These are phyloP conservation scores for Halteria grandinella DNA, from an alignment of 73 alveolate species.

Conservation along the genomic window DNA sequence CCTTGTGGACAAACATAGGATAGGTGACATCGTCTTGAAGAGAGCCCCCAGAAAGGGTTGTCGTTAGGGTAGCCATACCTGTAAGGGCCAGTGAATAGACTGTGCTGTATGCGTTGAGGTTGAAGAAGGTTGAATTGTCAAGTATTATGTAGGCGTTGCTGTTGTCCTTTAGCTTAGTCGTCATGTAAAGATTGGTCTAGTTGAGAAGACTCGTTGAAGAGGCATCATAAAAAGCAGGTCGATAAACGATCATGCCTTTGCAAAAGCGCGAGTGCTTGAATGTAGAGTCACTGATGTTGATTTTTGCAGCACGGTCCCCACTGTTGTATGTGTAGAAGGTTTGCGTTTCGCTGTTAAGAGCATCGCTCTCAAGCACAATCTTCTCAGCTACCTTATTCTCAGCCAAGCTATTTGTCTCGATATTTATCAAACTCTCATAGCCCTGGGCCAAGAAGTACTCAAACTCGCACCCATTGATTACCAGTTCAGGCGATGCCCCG, in stretches of 20 bases:
- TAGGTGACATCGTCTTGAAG: background rate
- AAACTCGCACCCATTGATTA: too few relatives aligned
- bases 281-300: background rate
- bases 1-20: slow-evolving; percentile 25
- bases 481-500: too few relatives aligned
- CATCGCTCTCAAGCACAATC: too few relatives aligned
- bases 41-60: background rate
- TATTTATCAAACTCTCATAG: too few relatives aligned
- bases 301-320: background rate
- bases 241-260: slow-evolving; percentile 29
- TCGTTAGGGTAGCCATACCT: slow-evolving; percentile 1
- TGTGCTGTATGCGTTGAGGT: slow-evolving; percentile 14
- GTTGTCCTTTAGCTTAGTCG: background rate
- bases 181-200: background rate
- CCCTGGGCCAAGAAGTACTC: too few relatives aligned
- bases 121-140: background rate
- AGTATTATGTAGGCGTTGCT: background rate
- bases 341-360: too few relatives aligned
- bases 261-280: slow-evolving; percentile 30
- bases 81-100: too few relatives aligned
- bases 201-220: background rate
- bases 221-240: background rate
- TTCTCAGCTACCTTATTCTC: too few relatives aligned
- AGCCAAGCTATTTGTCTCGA: too few relatives aligned
- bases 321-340: background rate